Base-by-base conservation (phyloP, 2,329 filamentous ascomycete species). In the Plectosphaerella cucumerina region DNA sequence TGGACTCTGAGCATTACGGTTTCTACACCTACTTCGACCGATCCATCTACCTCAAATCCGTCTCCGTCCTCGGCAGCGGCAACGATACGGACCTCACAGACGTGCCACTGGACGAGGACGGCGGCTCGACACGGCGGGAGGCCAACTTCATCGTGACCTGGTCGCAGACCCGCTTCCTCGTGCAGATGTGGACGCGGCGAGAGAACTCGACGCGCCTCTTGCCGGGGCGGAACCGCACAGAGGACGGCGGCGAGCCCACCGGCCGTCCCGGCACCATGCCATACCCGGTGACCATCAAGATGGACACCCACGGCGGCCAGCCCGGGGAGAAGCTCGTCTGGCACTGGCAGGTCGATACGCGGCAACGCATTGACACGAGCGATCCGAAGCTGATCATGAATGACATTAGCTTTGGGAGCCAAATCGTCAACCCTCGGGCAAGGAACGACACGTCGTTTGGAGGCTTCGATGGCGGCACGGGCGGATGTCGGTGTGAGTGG, bases 11-110 rank as follows among this genome's bases (percentile, higher is more conserved):
- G 66, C 90, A 96, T 69, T 97, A 95, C 67, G 90, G 90, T 3
- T 97, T 97, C 71, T 97, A 96, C 71, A 89, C 82, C 1, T 95
- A 96, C 74, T 97, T 89, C 68, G 85, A 91, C 69, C 89, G 91
- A 57, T 87, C 86, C 9, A 89, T 96, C 56, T 96, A 93, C 72
- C 76, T 96, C 55, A 83, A 85, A 59, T 84, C 82, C 15, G 70
- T 77, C 11, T 68, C 69, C 1, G 65, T 71, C 1, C 64, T 81
- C 52, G 77, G 78, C 55, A 17, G 34, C 3, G 46, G 35, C 6
- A 20, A 39, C 18, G 62, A 64, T 14, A 64, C 70, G n/a, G 62
- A 64, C 15, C 63, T 70, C 17, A 64, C 63, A 8, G 63, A 70
- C 46, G 65, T 74, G 3, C 68, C 74, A 1, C 68, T 74, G 22